Evolutionary conservation across 495 filamentous ascomycete species (phyloP).

Genomic region (Neurospora sp.): DNA sequence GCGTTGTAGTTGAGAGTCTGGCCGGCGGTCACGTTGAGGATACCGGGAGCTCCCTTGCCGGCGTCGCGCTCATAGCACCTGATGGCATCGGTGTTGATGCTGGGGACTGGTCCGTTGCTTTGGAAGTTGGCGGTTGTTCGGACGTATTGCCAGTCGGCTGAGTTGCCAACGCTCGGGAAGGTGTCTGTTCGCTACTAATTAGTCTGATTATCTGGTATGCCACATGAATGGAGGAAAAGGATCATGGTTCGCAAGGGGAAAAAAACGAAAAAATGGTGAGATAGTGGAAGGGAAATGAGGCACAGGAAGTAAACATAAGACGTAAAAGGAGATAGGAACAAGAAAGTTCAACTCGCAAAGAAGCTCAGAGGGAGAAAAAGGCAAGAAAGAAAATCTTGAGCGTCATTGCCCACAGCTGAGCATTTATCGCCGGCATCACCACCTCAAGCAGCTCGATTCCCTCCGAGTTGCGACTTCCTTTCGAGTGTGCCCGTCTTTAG

Average conservation of each 20-base stretch:
- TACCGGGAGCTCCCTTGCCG: slow-evolving; percentile 27
- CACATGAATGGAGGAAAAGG: neutral
- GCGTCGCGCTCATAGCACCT: slow-evolving; percentile 40
- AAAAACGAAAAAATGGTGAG: too few species aligned
- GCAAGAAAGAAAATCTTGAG: neutral
- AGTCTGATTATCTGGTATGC: neutral
- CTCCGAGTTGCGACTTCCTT: neutral
- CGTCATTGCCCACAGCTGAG: too few species aligned
- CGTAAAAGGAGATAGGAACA: too few species aligned
- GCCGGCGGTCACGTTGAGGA: slow-evolving; percentile 36
- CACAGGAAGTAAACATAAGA: too few species aligned
- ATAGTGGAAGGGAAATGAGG: too few species aligned
- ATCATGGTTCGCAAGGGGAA: neutral
- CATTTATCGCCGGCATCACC: too few species aligned
- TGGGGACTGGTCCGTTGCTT: slow-evolving; percentile 41
- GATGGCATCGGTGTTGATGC: slow-evolving; percentile 37
- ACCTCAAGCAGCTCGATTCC: neutral
- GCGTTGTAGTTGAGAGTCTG: slow-evolving; percentile 34
- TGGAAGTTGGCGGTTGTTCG: slow-evolving; percentile 40
- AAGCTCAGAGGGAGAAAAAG: neutral
- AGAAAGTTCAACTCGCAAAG: too few species aligned
- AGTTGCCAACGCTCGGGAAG: slow-evolving; percentile 22
- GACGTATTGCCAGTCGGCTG: slow-evolving; percentile 39
- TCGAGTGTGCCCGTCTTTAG: neutral
- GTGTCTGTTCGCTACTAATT: slow-evolving; percentile 11